These are phyloP conservation scores for Moricandia moricandioides DNA, from an alignment of 345 rosid genomes.

Conservation along the genomic window DNA sequence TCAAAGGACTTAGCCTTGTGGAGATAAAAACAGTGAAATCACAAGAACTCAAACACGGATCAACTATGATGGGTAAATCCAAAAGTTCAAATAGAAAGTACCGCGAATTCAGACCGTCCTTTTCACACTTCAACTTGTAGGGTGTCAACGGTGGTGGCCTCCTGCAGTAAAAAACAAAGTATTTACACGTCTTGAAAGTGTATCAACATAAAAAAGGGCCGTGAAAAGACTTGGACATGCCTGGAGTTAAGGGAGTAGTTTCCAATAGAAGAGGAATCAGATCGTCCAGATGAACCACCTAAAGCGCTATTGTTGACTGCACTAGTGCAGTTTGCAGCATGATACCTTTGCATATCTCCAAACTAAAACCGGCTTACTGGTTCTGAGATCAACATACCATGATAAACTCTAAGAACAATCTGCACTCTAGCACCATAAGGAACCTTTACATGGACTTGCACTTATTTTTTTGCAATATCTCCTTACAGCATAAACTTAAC, in stretches of 20 bases:
- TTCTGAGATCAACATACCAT: slow-evolving; percentile 57
- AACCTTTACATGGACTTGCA: slow-evolving; percentile 18
- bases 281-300: slow-evolving; percentile 63
- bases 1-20: slow-evolving; percentile 12
- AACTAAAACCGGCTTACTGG: slow-evolving; percentile 80
- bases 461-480: slow-evolving; percentile 24
- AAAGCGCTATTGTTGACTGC: slow-evolving; percentile 83
- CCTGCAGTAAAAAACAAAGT: slow-evolving; percentile 48
- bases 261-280: slow-evolving; percentile 75
- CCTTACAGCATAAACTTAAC: slow-evolving; percentile 34
- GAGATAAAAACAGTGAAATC: slow-evolving; percentile 4
- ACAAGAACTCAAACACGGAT: not conserved
- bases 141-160: slow-evolving; percentile 61
- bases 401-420: slow-evolving; percentile 37
- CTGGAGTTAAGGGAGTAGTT: slow-evolving; percentile 70
- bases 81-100: slow-evolving; percentile 35
- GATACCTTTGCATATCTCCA: slow-evolving; percentile 99
- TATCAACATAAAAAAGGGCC: slow-evolving; percentile 19
- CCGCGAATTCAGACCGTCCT: slow-evolving; percentile 84
- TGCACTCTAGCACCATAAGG: slow-evolving; percentile 40
- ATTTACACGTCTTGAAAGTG: slow-evolving; percentile 19
- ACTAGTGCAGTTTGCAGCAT: slow-evolving; percentile 82
- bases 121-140: slow-evolving; percentile 93
- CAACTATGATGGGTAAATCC: not conserved
- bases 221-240: slow-evolving; percentile 39